Conservation (phyloP, 768 basidiomycete genomes). For the Phlebiopsis flavidoalba region DNA sequence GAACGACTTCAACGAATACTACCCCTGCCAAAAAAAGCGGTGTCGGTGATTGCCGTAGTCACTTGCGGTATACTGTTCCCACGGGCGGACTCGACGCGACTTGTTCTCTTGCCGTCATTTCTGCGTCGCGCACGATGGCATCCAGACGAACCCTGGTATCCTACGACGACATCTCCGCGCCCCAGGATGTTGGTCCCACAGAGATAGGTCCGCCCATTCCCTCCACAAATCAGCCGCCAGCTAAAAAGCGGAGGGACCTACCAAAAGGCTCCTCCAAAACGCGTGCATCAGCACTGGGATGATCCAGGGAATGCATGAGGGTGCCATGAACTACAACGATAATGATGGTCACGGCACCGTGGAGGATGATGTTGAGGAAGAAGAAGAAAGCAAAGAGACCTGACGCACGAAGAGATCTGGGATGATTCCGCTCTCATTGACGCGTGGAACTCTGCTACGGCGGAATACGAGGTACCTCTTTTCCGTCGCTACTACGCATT, state of each 20-base stretch:
- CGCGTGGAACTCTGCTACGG: constrained; percentile 81
- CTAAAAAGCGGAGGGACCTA: constrained; percentile 55
- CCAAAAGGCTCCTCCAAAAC: constrained; percentile 24
- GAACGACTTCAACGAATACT: neutral
- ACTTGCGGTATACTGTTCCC: neutral
- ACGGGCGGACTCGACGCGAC: neutral
- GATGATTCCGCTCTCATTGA: constrained; percentile 80
- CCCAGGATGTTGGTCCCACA: constrained; percentile 25
- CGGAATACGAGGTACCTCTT: constrained; percentile 61
- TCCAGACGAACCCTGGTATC: constrained; percentile 42
- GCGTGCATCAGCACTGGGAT: constrained; percentile 39
- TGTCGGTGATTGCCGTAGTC: neutral
- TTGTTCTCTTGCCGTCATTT: neutral
- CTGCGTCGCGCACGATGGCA: neutral
- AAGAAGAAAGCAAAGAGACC: constrained; percentile 51
- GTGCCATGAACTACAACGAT: constrained; percentile 27
- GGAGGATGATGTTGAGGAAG: constrained; percentile 27
- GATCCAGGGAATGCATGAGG: constrained; percentile 27
- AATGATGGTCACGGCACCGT: constrained; percentile 5
- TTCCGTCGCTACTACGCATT: neutral
- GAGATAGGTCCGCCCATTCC: constrained; percentile 15
- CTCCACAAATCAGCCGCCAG: constrained; percentile 27
- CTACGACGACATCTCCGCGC: constrained; percentile 59
- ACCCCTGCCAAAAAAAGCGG: neutral
- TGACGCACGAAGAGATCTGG: constrained; percentile 77